phyloP scores from a whole-genome alignment of 1,284 basidiomycete species.

The Volvariella volvacea region DNA sequence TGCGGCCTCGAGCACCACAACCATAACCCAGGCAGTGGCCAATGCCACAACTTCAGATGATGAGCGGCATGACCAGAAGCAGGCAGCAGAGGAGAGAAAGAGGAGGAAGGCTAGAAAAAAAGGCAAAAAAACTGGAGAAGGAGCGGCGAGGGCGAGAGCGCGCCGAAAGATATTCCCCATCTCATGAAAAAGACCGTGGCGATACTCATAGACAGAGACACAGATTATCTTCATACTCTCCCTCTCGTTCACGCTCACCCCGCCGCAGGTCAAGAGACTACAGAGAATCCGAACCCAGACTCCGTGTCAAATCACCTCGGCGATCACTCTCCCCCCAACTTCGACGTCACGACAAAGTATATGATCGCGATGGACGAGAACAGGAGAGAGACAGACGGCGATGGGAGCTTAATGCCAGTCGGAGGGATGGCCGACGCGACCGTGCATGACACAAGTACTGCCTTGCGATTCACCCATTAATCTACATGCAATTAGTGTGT shows the following conservation, averaged over 20 bases:
- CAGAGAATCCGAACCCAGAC: conserved; percentile 11
- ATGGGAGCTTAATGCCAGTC: conserved; percentile 41
- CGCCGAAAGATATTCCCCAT: too few relatives aligned
- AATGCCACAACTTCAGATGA: too few relatives aligned
- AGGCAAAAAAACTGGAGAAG: conserved; percentile 25
- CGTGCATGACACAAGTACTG: too few relatives aligned
- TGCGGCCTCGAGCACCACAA: conserved; percentile 19
- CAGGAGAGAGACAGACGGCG: conserved; percentile 43
- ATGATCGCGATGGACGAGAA: conserved; percentile 37
- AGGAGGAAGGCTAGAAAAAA: conserved; percentile 38
- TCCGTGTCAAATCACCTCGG: conserved; percentile 3
- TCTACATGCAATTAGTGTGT: too few relatives aligned
- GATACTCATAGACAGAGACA: too few relatives aligned
- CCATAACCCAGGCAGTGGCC: conserved; percentile 29
- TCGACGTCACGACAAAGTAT: conserved; percentile 13
- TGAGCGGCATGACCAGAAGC: too few relatives aligned
- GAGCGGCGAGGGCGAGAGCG: conserved; percentile 53
- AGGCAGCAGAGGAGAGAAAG: conserved; percentile 50
- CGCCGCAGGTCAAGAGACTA: conserved; percentile 14
- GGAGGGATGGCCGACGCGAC: conserved; percentile 12
- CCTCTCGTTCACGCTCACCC: conserved; percentile 23
- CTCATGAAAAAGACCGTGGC: too few relatives aligned
- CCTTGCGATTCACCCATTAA: too few relatives aligned
- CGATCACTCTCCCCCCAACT: too few relatives aligned
- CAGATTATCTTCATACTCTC: conserved; percentile 39